These are phyloP conservation scores for Gaultheria prostrata DNA, from an alignment of 148 eudicot genomes.

Conservation along the genomic window DNA sequence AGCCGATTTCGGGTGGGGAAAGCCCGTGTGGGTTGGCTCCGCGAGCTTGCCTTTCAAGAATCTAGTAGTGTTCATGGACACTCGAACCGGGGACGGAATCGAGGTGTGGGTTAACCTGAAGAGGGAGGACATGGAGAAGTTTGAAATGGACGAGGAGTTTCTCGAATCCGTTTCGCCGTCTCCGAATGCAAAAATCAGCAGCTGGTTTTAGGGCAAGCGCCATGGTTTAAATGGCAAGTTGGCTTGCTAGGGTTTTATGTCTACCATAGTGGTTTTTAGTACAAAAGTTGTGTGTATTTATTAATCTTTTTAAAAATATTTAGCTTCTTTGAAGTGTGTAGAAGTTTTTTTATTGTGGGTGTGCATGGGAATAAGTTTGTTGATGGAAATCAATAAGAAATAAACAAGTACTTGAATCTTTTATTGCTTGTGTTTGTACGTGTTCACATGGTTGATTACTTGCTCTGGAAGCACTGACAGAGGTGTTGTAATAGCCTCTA, in stretches of 20 bases:
- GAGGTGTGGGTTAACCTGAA: slow-evolving; percentile 19
- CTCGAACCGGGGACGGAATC: slow-evolving; percentile 1
- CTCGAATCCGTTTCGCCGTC: not conserved
- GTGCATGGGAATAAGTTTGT: not conserved
- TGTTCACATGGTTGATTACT: too few relatives aligned
- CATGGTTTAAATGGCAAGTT: not conserved
- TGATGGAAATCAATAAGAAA: not conserved
- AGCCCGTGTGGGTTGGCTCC: slow-evolving; percentile 27
- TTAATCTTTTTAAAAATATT: too few relatives aligned
- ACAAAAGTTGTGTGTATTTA: not conserved
- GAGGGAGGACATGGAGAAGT: slow-evolving; percentile 15
- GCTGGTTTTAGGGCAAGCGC: slow-evolving; percentile 3
- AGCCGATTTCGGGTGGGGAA: slow-evolving; percentile 44
- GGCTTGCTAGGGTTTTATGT: not conserved
- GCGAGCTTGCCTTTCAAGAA: slow-evolving; percentile 16
- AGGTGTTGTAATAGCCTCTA: too few relatives aligned
- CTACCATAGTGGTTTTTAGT: not conserved
- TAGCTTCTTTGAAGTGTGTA: too few relatives aligned
- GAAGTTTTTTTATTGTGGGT: too few relatives aligned
- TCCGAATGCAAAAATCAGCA: not conserved
- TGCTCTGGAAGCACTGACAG: too few relatives aligned
- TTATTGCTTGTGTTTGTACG: too few relatives aligned
- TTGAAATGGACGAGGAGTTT: slow-evolving; percentile 10
- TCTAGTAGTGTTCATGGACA: slow-evolving; percentile 17
- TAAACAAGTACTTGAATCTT: not conserved